These are phyloP conservation scores for Aphanomyces euteiches DNA, from an alignment of 352 stramenopile species.

Conservation along the genomic window DNA sequence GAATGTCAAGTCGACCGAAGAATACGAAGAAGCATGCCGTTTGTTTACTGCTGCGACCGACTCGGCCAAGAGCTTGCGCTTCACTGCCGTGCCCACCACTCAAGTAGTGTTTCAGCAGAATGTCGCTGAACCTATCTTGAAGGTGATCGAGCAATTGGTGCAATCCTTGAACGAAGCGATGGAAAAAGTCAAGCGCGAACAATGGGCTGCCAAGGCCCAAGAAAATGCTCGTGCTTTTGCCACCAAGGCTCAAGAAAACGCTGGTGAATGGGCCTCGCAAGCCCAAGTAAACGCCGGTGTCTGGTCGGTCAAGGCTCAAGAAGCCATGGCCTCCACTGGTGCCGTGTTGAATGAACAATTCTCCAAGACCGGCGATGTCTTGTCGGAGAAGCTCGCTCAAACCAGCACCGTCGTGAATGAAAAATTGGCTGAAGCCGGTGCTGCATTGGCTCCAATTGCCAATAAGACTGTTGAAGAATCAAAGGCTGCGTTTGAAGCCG, in stretches of 20 bases:
- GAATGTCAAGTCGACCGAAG: slow-evolving; percentile 8
- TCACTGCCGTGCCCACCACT: slow-evolving; percentile 24
- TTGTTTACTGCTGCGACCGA: slow-evolving; percentile 14
- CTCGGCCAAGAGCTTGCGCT: slow-evolving; percentile 23
- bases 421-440: slow-evolving; percentile 14
- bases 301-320: slow-evolving; percentile 3
- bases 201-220: slow-evolving; percentile 6
- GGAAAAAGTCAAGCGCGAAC: slow-evolving; percentile 29
- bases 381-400: slow-evolving; percentile 22
- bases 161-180: slow-evolving; percentile 27
- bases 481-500: slow-evolving; percentile 29
- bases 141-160: slow-evolving; percentile 28
- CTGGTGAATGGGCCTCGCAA: slow-evolving; percentile 10
- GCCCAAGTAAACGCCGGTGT: slow-evolving; percentile 17
- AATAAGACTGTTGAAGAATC: slow-evolving; percentile 29
- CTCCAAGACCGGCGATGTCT: slow-evolving; percentile 4
- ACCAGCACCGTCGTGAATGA: slow-evolving; percentile 24
- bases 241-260: slow-evolving; percentile 17
- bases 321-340: slow-evolving; percentile 11
- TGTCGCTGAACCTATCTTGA: slow-evolving; percentile 26
- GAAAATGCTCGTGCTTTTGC: slow-evolving; percentile 18
- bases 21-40: slow-evolving; percentile 22
- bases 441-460: slow-evolving; percentile 4
- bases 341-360: slow-evolving; percentile 23
- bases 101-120: slow-evolving; percentile 24